Conservation (phyloP, 768 basidiomycete species). For the Termitomyces sp. region DNA sequence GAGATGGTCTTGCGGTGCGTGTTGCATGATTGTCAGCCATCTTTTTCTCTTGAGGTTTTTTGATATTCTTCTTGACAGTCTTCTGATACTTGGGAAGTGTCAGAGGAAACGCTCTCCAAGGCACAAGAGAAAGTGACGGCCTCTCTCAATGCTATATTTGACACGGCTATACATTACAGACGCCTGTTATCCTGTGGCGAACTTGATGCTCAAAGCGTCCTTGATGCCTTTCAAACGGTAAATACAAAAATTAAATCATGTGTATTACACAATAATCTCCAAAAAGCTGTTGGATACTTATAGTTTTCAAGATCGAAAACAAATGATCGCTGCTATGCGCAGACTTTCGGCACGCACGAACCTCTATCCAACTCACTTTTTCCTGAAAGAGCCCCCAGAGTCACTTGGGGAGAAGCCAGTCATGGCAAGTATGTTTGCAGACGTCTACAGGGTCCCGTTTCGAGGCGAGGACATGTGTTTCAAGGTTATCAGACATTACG, state of each 20-base stretch:
- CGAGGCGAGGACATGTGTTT: neutral
- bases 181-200: neutral
- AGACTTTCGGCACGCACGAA: neutral
- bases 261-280: neutral
- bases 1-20: neutral
- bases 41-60: neutral
- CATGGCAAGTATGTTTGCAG: neutral
- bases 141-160: neutral
- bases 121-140: neutral
- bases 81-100: no score
- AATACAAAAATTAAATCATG: neutral
- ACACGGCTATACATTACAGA: neutral
- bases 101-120: neutral
- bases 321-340: neutral
- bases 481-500: neutral
- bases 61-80: neutral
- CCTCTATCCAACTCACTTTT: neutral
- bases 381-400: neutral
- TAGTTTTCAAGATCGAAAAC: neutral
- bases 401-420: neutral
- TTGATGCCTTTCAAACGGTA: neutral
- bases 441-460: neutral
- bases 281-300: neutral
- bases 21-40: neutral
- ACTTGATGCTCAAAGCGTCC: neutral